These are phyloP conservation scores for Sporothrix variecibatus DNA, from an alignment of 2,329 filamentous ascomycete genomes.

Conservation along the genomic window DNA sequence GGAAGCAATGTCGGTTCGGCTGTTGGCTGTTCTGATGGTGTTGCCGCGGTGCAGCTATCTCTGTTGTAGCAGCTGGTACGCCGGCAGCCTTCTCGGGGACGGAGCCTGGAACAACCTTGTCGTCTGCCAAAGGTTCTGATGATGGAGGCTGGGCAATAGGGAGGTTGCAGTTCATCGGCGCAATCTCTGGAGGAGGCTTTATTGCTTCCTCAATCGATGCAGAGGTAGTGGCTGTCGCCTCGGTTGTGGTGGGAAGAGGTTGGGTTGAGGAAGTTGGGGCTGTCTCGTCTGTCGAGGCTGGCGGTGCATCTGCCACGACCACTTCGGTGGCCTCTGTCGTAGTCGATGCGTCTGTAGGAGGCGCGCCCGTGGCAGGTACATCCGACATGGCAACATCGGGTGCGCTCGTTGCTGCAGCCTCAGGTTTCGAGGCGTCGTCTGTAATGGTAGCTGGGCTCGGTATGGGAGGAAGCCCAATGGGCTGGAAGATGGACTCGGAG, in stretches of 20 bases:
- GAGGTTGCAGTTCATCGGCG: neutral
- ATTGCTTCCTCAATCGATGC: neutral
- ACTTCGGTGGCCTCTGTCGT: neutral
- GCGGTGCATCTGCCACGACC: neutral
- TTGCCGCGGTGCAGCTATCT: neutral
- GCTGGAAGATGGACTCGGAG: neutral
- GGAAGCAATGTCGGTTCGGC: neutral
- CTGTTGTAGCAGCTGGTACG: neutral
- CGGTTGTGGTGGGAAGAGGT: neutral
- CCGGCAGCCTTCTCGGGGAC: neutral
- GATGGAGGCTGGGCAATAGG: neutral
- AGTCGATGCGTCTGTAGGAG: neutral
- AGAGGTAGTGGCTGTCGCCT: neutral
- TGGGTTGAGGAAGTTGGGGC: neutral
- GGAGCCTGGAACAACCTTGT: neutral
- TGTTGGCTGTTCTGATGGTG: neutral
- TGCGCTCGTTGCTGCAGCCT: neutral
- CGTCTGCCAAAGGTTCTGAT: neutral
- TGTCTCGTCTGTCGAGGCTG: neutral
- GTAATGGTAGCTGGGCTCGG: neutral
- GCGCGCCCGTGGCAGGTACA: neutral
- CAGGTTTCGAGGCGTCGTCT: neutral
- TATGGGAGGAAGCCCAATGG: neutral
- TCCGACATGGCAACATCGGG: constrained; percentile 18
- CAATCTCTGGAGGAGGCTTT: neutral